Conservation (phyloP, 1,284 basidiomycete species). For the Testicularia cyperi region DNA sequence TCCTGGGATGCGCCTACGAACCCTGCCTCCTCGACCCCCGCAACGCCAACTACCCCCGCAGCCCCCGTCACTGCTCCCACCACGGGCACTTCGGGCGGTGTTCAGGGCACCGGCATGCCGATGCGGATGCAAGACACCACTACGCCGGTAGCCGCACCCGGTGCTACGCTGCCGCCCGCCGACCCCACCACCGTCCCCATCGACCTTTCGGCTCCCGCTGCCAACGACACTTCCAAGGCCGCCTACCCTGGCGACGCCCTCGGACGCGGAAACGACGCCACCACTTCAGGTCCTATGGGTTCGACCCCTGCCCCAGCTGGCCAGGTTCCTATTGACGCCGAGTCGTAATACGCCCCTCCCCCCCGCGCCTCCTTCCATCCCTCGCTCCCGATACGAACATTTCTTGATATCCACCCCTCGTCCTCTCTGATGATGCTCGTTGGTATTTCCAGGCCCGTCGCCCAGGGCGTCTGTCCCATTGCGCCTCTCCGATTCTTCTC, state of each 20-base stretch:
- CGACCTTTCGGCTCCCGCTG: constrained; percentile 11
- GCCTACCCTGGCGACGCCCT: constrained; percentile 18
- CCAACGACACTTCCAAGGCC: constrained; percentile 19
- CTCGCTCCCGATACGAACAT: too few relatives aligned
- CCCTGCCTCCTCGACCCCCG: constrained; percentile 3
- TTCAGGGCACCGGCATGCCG: not conserved
- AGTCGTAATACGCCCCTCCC: too few relatives aligned
- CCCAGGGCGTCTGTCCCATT: not conserved
- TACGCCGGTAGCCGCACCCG: constrained; percentile 14
- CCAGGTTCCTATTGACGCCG: constrained; percentile 31
- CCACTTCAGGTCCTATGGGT: constrained; percentile 27
- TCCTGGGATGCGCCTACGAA: constrained; percentile 64
- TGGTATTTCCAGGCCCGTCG: constrained; percentile 7
- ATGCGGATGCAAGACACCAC: too few relatives aligned
- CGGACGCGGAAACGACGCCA: constrained; percentile 16
- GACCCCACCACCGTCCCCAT: constrained; percentile 12
- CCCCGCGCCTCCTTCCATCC: too few relatives aligned
- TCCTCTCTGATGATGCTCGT: not conserved
- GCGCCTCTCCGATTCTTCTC: not conserved
- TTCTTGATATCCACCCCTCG: not conserved
- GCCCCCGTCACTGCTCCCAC: constrained; percentile 1
- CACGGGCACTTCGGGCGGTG: constrained; percentile 1
- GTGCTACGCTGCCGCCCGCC: constrained; percentile 25
- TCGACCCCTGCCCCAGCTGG: constrained; percentile 17
- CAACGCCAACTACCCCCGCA: not conserved